Base-by-base conservation (phyloP, 2,329 filamentous ascomycete genomes). In the Dactylonectria estremocensis region DNA sequence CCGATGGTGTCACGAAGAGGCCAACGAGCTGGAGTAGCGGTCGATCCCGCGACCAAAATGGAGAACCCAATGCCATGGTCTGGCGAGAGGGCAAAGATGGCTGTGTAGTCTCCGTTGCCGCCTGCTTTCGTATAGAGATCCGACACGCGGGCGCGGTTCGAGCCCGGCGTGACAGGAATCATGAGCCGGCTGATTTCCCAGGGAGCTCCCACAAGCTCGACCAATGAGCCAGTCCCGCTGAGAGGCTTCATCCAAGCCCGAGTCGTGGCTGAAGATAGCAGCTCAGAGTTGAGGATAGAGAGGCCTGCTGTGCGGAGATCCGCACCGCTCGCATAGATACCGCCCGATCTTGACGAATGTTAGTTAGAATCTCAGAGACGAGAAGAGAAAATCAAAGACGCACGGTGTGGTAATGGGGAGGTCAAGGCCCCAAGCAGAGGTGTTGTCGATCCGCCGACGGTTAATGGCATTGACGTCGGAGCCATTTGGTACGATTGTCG, bases 21-120 rank as follows among this genome's bases (percentile, higher is more conserved):
- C 52, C 66, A 71, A 5, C 69, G 68, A 1, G 62, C 73, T 0
- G 50, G 9, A 7, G 73, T 63, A 2, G 76, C 74, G 0, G 69
- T 69, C 0, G 57, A 33, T 0, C 78, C 77, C 1, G 76, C 77
- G 2, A 75, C 49, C 16, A 80, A 40, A 9, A 80, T 46, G 8
- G 74, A 72, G 55, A 76, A 79, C 6, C 78, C 77, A 3, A 77
- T 67, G 24, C 72, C 75, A 60, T 80, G 78, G 46, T 80, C 78
- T 1, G 78, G 77, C 0, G 78, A 74, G 3, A 80, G 69, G 43
- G 70, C 74, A 2, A 80, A 48, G 10, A 78, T 68, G 2, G 72
- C 67, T 0, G 67, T 64, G 62, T 80, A 79, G 14, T 74, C 76
- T 5, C 70, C 72, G 24, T 78, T 77, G 5, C 67, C 73, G 33